Base-by-base conservation (phyloP, 2,329 filamentous ascomycete species). In the Aspergillus sp. region DNA sequence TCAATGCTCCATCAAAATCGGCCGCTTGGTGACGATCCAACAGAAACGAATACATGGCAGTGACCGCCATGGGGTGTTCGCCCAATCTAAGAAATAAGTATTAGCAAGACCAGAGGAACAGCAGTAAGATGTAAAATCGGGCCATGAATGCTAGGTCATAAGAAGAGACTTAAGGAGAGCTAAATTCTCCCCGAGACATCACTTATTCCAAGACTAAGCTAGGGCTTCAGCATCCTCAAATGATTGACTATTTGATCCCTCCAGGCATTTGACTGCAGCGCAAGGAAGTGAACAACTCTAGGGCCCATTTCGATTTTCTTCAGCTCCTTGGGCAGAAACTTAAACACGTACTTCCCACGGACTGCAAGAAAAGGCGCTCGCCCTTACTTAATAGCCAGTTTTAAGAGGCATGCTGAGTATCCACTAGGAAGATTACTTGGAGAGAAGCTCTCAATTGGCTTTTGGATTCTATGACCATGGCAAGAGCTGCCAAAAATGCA, bases 21-120 rank as follows among this genome's bases (percentile, higher is more conserved):
- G 66, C 65, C 5, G 71, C 72, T 46, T 71, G 71, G 51, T 73
- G 68, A 28, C 73, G 70, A 59, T 76, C 73, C 39, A 71, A 57
- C 41, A 75, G 57, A 51, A 75, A 74, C 5, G 71, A 73, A 54
- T 73, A 72, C 49, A 74, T 62, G 35, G 70, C 69, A 42, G 71
- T 61, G 44, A 75, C 59, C 29, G 71, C 66, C 52, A 71, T 68
- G 6, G 70, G 71, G 54, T 75, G 72, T 54, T 75, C 72, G 48
- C 73, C 73, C 55, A 75, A 61, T 63, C 73, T 75, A 59, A 45
- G 60, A 47, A 52, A 53, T 9, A 32, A 19, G 46, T 41, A 57
- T 62, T 54, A 68, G 64, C 58, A 26, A 28, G 27, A 27, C 26
- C 4, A 39, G 27, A 27, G 26, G 8, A 9, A 28, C 19, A 19